These are phyloP conservation scores for Syzygium malaccense DNA, from an alignment of 441 rosid species.

Conservation along the genomic window DNA sequence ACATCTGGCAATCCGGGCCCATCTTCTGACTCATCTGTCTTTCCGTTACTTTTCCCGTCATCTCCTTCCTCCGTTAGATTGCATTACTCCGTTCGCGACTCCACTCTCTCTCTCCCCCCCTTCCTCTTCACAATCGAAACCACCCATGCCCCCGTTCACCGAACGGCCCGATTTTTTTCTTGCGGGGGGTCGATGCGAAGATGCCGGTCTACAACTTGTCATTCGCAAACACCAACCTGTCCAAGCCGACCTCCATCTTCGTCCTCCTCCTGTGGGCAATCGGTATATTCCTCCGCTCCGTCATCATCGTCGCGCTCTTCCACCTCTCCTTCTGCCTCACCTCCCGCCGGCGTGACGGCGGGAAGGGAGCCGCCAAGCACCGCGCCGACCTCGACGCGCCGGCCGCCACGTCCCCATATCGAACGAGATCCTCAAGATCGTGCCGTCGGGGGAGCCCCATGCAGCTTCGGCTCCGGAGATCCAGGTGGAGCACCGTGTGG, in stretches of 20 bases:
- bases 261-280: slow-evolving; percentile 92
- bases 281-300: slow-evolving; percentile 75
- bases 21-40: too few species aligned
- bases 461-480: slow-evolving; percentile 24
- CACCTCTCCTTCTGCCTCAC: slow-evolving; percentile 83
- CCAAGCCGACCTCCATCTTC: slow-evolving; percentile 83
- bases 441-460: slow-evolving; percentile 2
- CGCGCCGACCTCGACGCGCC: background rate
- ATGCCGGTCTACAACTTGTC: slow-evolving; percentile 79
- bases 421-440: slow-evolving; percentile 80
- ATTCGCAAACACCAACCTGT: slow-evolving; percentile 62
- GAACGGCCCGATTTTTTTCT: background rate
- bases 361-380: slow-evolving; percentile 3
- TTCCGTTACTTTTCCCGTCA: too few species aligned
- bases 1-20: too few species aligned
- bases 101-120: too few species aligned
- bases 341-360: slow-evolving; percentile 79
- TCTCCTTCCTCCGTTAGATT: too few species aligned
- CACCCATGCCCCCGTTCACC: background rate
- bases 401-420: slow-evolving; percentile 48
- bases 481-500: slow-evolving; percentile 74
- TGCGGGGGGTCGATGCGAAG: background rate
- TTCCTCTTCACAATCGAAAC: too few species aligned
- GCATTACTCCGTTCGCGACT: too few species aligned
- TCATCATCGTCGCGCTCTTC: slow-evolving; percentile 68